Evolutionary conservation across 140 eudicot species (phyloP), one percentile per base, ranked within the genome.

Genomic region (Bidens hawaiensis): DNA sequence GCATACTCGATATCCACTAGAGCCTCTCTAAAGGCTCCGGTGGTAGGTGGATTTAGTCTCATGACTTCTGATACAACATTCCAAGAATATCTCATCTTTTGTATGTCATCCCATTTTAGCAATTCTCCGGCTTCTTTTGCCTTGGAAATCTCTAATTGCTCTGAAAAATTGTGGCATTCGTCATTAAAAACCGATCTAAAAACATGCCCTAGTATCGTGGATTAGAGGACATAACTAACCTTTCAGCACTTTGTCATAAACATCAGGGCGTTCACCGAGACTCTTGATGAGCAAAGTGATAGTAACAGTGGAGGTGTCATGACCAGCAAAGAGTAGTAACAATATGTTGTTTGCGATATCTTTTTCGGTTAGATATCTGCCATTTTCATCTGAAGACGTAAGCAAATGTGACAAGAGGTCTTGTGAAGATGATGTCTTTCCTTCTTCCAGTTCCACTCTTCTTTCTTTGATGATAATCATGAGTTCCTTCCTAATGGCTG

Each of bases 41-140:
- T 16, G 11, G 75, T 34, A 0, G 96, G 94, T 12, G 96, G 85
- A n/a, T 34, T 31, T 62, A 79, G 50, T 68, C 94, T 81, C 82
- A 77, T 62, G 3, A 76, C 77, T 75, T 87, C 94, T 3, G 64
- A 79, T 0, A 87, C 89, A n/a, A 87, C 94, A 14, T 78, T 81
- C 96, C 96, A 84, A 1, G 96, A 70, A 75, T 87, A 87, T 72
- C 40, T 84, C 96, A 85, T 85, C 82, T 82, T 85, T 62, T 85
- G 80, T 19, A 82, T 74, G 50, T 85, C 94, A 21, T 85, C 95
- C 85, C 91, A 83, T 26, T 81, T 75, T 18, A 87, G 72, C 47
- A 76, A 31, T 42, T 81, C 84, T 34, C 78, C 89, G 1, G 13
- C 67, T 71, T 22, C 75, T 65, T 84, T 83, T 0, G 79, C 68